These are phyloP conservation scores for Flaveria bidentis DNA, from an alignment of 129 eudicot genomes.

Conservation along the genomic window DNA sequence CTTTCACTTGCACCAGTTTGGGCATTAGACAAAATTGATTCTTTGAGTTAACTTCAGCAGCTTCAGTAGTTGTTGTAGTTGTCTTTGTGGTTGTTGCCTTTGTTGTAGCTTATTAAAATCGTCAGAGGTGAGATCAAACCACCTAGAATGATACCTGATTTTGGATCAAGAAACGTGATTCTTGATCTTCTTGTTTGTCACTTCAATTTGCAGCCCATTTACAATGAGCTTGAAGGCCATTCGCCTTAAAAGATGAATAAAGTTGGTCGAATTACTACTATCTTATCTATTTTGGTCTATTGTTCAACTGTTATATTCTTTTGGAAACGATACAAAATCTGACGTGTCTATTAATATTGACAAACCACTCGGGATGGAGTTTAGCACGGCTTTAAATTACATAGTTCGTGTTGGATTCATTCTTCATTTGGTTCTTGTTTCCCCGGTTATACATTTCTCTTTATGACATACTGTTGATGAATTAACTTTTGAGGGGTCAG, in stretches of 20 bases:
- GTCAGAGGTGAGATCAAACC: slow-evolving; percentile 67
- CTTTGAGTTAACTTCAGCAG: too few relatives aligned
- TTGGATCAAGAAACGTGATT: slow-evolving; percentile 67
- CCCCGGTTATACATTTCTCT: too few relatives aligned
- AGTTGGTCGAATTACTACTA: slow-evolving; percentile 71
- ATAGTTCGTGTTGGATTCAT: too few relatives aligned
- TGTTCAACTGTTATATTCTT: slow-evolving; percentile 73
- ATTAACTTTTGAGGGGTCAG: too few relatives aligned
- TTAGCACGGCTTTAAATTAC: too few relatives aligned
- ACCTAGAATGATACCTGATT: slow-evolving; percentile 73
- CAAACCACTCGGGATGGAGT: too few relatives aligned
- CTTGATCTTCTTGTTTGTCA: slow-evolving; percentile 76
- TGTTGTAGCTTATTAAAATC: slow-evolving; percentile 62
- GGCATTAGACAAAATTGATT: too few relatives aligned
- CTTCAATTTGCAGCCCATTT: slow-evolving; percentile 86
- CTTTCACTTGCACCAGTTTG: too few relatives aligned
- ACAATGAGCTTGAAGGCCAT: slow-evolving; percentile 83
- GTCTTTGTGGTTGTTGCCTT: slow-evolving; percentile 72
- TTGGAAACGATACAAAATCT: slow-evolving; percentile 57
- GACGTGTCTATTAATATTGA: too few relatives aligned
- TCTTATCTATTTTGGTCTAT: slow-evolving; percentile 64
- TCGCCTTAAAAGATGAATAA: slow-evolving; percentile 77
- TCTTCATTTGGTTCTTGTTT: too few relatives aligned
- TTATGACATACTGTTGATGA: too few relatives aligned
- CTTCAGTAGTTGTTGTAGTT: slow-evolving; percentile 49